A percentile compares a stretch with the other conserved stretches of the same genome.
These are phyloP conservation scores for Carnegiea gigantea DNA, from an alignment of 179 eudicot species.

Conservation along the genomic window DNA sequence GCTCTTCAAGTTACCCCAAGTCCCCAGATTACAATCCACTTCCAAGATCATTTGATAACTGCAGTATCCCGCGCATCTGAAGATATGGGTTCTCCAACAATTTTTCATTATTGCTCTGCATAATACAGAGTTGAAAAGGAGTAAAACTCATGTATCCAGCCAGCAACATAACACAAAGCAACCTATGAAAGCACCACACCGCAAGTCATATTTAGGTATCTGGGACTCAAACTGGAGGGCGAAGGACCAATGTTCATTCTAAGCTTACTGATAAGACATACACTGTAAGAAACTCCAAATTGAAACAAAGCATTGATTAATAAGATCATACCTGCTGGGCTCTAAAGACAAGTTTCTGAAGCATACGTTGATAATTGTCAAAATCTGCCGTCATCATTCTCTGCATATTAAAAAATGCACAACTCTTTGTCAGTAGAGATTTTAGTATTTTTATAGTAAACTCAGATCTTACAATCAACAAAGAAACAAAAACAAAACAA, in stretches of 20 bases:
- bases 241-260: background rate
- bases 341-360: slow-evolving; percentile 83
- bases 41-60: slow-evolving; percentile 66
- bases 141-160: slow-evolving; percentile 13
- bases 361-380: slow-evolving; percentile 84
- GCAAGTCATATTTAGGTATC: background rate
- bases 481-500: slow-evolving; percentile 6
- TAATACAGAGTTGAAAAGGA: background rate
- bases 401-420: slow-evolving; percentile 36
- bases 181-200: background rate
- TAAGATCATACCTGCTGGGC: slow-evolving; percentile 83
- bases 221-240: background rate
- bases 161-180: background rate
- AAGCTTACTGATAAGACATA: background rate
- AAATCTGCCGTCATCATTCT: slow-evolving; percentile 99
- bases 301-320: background rate
- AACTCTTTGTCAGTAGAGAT: slow-evolving; percentile 13
- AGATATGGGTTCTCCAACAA: slow-evolving; percentile 97
- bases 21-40: slow-evolving; percentile 29
- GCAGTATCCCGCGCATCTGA: slow-evolving; percentile 99
- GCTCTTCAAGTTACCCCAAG: slow-evolving; percentile 3
- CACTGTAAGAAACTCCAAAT: background rate
- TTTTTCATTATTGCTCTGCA: slow-evolving; percentile 96
- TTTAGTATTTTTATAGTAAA: slow-evolving; percentile 17
- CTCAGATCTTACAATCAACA: slow-evolving; percentile 4